These are phyloP conservation scores for Edaphochlamys debaryana DNA, from an alignment of 139 green algal species.

Conservation along the genomic window DNA sequence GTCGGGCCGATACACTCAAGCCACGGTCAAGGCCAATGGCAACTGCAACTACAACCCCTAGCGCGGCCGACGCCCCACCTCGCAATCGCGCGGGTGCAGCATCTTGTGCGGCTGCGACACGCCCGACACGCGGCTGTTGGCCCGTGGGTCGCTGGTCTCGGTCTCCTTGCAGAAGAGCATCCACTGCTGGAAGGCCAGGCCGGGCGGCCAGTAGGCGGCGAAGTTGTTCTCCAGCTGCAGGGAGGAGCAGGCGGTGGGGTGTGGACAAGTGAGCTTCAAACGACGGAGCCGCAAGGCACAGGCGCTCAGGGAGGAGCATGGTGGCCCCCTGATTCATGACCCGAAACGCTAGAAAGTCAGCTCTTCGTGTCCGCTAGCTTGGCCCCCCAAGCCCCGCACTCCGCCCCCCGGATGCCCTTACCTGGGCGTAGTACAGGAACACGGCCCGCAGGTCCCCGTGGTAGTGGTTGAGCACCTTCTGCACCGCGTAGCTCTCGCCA, in stretches of 20 bases:
- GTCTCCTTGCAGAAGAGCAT: conserved; percentile 69
- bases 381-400: too few relatives aligned
- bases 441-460: conserved; percentile 60
- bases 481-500: conserved; percentile 65
- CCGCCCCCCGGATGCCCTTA: too few relatives aligned
- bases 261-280: neutral
- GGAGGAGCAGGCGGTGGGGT: neutral
- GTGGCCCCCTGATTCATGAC: too few relatives aligned
- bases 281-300: too few relatives aligned
- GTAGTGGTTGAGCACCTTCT: conserved; percentile 68
- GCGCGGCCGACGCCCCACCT: neutral
- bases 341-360: too few relatives aligned
- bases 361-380: too few relatives aligned
- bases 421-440: conserved; percentile 72
- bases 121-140: conserved; percentile 45
- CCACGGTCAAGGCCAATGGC: too few relatives aligned
- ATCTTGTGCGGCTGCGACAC: conserved; percentile 50
- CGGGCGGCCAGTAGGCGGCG: conserved; percentile 62
- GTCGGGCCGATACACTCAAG: too few relatives aligned
- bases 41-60: too few relatives aligned
- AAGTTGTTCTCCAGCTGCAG: conserved; percentile 58
- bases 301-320: too few relatives aligned
- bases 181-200: conserved; percentile 59
- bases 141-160: conserved; percentile 53
- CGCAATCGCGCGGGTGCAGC: conserved; percentile 53